phyloP scores from a whole-genome alignment of 78 protist species.

The Dictyostelium firmibasis region DNA sequence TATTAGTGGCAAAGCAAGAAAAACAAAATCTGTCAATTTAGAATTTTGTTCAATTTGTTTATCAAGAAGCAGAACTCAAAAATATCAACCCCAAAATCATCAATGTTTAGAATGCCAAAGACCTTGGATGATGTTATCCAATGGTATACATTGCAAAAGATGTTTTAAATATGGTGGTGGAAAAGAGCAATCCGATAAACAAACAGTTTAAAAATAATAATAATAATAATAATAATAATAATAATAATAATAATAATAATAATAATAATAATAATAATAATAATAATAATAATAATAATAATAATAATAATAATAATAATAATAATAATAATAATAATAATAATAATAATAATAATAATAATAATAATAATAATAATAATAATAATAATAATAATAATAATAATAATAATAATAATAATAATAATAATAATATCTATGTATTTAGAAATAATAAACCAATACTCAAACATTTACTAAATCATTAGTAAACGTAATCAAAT shows the following conservation, averaged over 20 bases:
- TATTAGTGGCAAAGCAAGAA: not conserved
- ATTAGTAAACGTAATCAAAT: not conserved
- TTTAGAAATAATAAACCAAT: not conserved
- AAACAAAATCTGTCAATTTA: not conserved
- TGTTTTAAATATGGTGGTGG: not conserved
- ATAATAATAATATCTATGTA: too few species aligned
- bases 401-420: too few species aligned
- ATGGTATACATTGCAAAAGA: not conserved
- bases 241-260: too few species aligned
- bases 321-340: too few species aligned
- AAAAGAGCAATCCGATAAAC: not conserved
- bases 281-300: too few species aligned
- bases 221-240: too few species aligned
- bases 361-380: too few species aligned
- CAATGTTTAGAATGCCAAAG: conserved; percentile 29
- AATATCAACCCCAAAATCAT: conserved; percentile 1
- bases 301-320: too few species aligned
- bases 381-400: too few species aligned
- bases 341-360: too few species aligned
- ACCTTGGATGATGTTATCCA: conserved; percentile 26
- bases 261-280: too few species aligned
- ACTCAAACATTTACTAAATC: not conserved
- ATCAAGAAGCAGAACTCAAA: not conserved
- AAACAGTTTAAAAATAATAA: not conserved
- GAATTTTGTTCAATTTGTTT: conserved; percentile 40